These are phyloP conservation scores for Geranomyces variabilis DNA, from an alignment of 192 early-diverging fungal species.

Conservation along the genomic window DNA sequence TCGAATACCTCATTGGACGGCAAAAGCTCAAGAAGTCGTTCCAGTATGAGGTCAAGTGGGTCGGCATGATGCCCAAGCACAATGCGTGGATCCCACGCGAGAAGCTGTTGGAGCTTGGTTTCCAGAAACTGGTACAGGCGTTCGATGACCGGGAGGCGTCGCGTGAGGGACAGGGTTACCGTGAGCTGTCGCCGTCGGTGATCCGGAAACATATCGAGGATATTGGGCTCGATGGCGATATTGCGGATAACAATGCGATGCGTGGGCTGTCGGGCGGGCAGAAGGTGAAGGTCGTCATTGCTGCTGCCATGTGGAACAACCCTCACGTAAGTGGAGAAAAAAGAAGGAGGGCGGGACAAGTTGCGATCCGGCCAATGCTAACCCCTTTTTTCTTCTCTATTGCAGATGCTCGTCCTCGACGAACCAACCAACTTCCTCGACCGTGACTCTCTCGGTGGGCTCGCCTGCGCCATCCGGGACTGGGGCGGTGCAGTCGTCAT, in stretches of 20 bases:
- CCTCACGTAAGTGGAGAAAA: constrained; percentile 59
- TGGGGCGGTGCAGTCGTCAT: constrained; percentile 80
- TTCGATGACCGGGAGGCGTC: constrained; percentile 79
- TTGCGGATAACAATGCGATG: constrained; percentile 72
- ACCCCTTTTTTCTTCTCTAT: too few species aligned
- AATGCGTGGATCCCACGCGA: constrained; percentile 78
- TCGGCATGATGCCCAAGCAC: constrained; percentile 64
- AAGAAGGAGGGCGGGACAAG: constrained; percentile 46
- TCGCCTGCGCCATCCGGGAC: constrained; percentile 72
- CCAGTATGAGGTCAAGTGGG: constrained; percentile 84
- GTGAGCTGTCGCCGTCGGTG: constrained; percentile 64
- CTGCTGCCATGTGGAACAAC: constrained; percentile 82
- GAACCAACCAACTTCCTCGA: constrained; percentile 73
- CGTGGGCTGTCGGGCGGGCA: constrained; percentile 76
- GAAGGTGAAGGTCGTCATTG: constrained; percentile 86
- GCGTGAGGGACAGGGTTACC: constrained; percentile 69
- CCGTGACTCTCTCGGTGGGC: constrained; percentile 70
- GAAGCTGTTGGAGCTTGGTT: constrained; percentile 68
- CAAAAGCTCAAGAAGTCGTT: constrained; percentile 78
- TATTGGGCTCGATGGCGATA: constrained; percentile 76
- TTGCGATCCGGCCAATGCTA: too few species aligned
- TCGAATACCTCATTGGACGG: constrained; percentile 62
- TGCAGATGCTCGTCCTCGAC: constrained; percentile 63
- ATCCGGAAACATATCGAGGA: constrained; percentile 77
- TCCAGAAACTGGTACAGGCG: constrained; percentile 74